Percentiles rank a stretch among this genome's conserved stretches.
Evolutionary conservation across 2,329 filamentous ascomycete genomes (phyloP).

Genomic region (Ophiostoma tasmaniense): DNA sequence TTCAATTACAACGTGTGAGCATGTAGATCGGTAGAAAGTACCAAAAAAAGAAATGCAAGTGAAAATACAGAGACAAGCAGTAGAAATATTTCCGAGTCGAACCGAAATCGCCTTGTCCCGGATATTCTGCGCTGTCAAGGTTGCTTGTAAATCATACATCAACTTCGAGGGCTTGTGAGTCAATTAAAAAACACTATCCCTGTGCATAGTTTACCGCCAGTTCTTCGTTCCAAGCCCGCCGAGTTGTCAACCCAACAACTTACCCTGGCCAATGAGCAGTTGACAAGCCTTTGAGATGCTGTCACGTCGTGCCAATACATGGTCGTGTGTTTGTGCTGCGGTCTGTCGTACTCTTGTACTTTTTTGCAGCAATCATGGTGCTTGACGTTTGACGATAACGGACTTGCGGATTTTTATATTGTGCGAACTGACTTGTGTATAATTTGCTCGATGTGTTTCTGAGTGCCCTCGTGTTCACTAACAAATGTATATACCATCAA

Average conservation of each 20-base stretch:
- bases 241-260: slow-evolving; percentile 8
- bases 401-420: not conserved
- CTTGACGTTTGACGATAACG: not conserved
- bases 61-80: not conserved
- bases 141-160: not conserved
- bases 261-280: not conserved
- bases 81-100: no score
- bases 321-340: not conserved
- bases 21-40: not conserved
- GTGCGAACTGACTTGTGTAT: not conserved
- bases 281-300: not conserved
- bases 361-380: not conserved
- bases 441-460: no score
- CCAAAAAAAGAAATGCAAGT: not conserved
- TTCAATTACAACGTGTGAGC: not conserved
- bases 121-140: not conserved
- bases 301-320: not conserved
- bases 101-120: no score
- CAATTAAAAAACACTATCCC: not conserved
- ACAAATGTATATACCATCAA: no score
- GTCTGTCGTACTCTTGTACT: not conserved
- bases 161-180: no score
- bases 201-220: slow-evolving; percentile 8
- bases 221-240: slow-evolving; percentile 8
- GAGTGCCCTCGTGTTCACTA: no score